These are phyloP conservation scores for Ceratocystis cacaofunesta DNA, from an alignment of 2,329 filamentous ascomycete species.

Conservation along the genomic window DNA sequence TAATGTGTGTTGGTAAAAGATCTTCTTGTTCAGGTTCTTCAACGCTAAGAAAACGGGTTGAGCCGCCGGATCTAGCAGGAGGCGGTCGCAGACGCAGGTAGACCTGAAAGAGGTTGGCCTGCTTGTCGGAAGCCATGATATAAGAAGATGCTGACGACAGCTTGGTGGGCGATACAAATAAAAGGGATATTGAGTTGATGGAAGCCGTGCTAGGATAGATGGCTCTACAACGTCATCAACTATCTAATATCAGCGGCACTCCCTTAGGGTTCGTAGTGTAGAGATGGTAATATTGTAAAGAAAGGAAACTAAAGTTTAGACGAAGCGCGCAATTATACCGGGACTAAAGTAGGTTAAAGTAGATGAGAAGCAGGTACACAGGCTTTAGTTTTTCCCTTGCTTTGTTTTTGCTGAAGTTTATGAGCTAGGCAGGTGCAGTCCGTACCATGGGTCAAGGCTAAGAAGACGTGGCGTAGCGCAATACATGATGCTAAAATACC, in stretches of 20 bases:
- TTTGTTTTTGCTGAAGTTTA: neutral
- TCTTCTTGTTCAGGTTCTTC: conserved; percentile 37
- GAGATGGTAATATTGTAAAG: neutral
- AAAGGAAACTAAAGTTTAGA: neutral
- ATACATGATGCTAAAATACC: neutral
- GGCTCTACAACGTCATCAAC: neutral
- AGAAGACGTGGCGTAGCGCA: neutral
- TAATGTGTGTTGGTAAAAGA: conserved; percentile 49
- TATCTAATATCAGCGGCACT: neutral
- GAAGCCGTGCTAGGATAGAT: neutral
- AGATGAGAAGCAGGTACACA: neutral
- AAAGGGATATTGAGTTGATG: neutral
- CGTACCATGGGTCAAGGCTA: neutral
- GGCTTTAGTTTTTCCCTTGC: neutral
- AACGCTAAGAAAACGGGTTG: conserved; percentile 65
- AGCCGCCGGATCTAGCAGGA: conserved; percentile 18
- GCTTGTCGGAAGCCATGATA: conserved; percentile 6
- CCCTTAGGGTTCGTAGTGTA: neutral
- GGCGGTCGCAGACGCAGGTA: conserved; percentile 73
- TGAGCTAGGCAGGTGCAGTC: neutral
- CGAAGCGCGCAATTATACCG: neutral
- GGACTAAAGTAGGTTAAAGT: neutral
- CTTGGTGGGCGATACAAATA: neutral
- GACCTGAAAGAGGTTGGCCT: conserved; percentile 64
- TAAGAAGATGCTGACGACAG: neutral